Evolutionary conservation across 164 flowering plant species (phyloP), one percentile per base, ranked within the genome.

Genomic region (Sextonia rubra): DNA sequence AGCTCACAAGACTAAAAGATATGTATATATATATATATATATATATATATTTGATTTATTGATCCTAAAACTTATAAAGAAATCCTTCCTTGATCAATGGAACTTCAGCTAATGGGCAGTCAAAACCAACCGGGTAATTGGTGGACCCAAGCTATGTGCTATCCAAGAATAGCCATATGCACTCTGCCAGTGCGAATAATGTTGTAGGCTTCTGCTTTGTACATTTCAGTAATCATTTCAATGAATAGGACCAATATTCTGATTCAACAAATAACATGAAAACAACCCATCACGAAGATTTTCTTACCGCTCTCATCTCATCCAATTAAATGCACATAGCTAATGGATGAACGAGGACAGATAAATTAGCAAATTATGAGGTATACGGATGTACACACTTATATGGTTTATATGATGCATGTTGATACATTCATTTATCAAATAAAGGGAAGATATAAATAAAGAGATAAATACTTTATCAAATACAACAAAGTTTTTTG

Each of bases 31-130:
- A n/a, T n/a, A n/a, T n/a, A n/a, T n/a, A n/a, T n/a, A n/a, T n/a
- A 0, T 23, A 7, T 12, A 4, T 68, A 3, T 7, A n/a, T 20
- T n/a, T 44, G 17, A 52, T 15, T 17, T 20, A 52, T 52, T 17
- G n/a, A 2, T 1, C 58, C n/a, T 15, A n/a, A 17, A 52, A 15
- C 58, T 52, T 52, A 20, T 3, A 52, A 23, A n/a, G n/a, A n/a
- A n/a, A n/a, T n/a, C n/a, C n/a, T n/a, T n/a, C n/a, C n/a, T n/a
- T 90, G 85, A 92, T 91, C n/a, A 94, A 30, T 30, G 97, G 97
- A 77, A 92, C 86, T 76, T 94, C 98, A 44, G 95, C 93, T 12
- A 90, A n/a, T n/a, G 98, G 97, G 76, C 98, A 91, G 64, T 69
- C 86, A 74, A 92, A 26, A 48, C 95, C 97, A 23, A 90, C 64